These are phyloP conservation scores for Nitzschia sp. DNA, from an alignment of 108 stramenopile genomes.

Conservation along the genomic window DNA sequence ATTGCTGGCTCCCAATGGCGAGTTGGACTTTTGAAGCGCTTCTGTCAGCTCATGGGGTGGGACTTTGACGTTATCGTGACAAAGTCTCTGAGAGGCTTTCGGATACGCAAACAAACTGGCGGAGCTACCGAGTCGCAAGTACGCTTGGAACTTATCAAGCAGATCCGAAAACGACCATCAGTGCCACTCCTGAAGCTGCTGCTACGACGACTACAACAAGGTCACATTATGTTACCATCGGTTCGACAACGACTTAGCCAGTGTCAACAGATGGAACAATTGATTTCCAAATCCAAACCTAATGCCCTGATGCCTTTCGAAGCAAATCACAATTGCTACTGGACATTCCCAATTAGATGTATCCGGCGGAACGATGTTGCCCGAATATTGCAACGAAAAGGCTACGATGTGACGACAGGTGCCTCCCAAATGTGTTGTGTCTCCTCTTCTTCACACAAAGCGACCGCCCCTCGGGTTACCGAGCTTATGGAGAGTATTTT, in stretches of 20 bases:
- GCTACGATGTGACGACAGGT: conserved; percentile 67
- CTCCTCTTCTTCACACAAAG: background rate
- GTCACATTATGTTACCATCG: conserved; percentile 14
- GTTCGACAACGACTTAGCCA: conserved; percentile 26
- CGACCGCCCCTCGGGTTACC: conserved; percentile 32
- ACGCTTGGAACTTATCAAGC: conserved; percentile 23
- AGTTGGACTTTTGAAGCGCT: conserved; percentile 38
- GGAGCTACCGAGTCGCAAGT: background rate
- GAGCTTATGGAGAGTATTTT: conserved; percentile 55
- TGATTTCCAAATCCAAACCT: conserved; percentile 2
- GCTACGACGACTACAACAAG: conserved; percentile 49
- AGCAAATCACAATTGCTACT: conserved; percentile 16
- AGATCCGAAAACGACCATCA: conserved; percentile 61
- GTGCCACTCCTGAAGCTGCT: conserved; percentile 58
- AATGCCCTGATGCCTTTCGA: too few relatives aligned
- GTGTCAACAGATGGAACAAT: conserved; percentile 26
- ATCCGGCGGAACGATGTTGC: conserved; percentile 40
- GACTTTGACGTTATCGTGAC: conserved; percentile 64
- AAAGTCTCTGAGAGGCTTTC: conserved; percentile 58
- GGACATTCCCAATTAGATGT: conserved; percentile 42
- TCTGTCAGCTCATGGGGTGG: conserved; percentile 34
- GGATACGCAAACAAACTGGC: conserved; percentile 3
- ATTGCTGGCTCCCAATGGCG: conserved; percentile 47
- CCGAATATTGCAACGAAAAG: conserved; percentile 28
- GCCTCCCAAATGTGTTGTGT: conserved; percentile 70